These are phyloP conservation scores for Neurospora africana DNA, from an alignment of 495 filamentous ascomycete species.

Conservation along the genomic window DNA sequence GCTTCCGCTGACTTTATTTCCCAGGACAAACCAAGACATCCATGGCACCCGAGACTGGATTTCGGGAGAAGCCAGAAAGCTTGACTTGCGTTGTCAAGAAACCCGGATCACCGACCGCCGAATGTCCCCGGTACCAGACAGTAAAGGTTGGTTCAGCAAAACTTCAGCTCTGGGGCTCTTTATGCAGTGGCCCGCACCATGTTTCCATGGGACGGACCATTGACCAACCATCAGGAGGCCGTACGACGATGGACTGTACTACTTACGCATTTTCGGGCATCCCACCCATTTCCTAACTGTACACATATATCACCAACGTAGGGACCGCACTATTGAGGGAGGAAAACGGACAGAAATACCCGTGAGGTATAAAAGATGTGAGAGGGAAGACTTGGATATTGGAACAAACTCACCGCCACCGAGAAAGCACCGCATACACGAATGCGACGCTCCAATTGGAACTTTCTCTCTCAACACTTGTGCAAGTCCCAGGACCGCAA, in stretches of 20 bases:
- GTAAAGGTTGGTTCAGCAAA: background rate
- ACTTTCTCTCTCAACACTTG: background rate
- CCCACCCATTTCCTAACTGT: background rate
- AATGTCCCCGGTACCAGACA: background rate
- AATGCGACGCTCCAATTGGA: slow-evolving; percentile 15
- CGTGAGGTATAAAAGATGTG: too few species aligned
- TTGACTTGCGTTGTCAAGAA: background rate
- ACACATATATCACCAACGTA: background rate
- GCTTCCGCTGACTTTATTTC: background rate
- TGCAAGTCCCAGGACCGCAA: background rate
- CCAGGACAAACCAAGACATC: background rate
- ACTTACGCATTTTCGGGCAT: background rate
- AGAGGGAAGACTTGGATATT: background rate
- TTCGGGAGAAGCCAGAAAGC: background rate
- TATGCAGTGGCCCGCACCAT: background rate
- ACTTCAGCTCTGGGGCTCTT: background rate
- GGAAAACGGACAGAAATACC: background rate
- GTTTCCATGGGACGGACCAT: background rate
- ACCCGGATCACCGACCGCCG: background rate
- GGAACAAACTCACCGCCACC: slow-evolving; percentile 8
- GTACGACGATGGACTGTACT: background rate
- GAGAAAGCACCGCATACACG: slow-evolving; percentile 18
- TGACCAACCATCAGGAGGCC: background rate
- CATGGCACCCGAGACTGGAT: background rate
- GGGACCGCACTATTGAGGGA: background rate